phyloP scores from a whole-genome alignment of 257 asterid genomes.

The Lithospermum erythrorhizon region DNA sequence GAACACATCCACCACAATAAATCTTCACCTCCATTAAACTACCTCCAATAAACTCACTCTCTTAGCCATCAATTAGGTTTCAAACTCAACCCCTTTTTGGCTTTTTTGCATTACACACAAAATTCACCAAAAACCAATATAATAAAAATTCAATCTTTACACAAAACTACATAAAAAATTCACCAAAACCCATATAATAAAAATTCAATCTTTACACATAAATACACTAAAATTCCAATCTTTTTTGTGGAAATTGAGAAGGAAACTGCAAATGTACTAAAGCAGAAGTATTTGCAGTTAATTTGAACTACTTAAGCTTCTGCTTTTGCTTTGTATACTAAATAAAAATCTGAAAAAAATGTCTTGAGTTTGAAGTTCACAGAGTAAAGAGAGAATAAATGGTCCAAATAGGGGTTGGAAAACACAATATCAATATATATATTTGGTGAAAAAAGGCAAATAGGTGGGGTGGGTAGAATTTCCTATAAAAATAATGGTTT shows the following conservation, averaged over 20 bases:
- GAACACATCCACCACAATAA: slow-evolving; percentile 46
- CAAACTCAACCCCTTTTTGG: neutral
- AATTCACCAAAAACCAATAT: neutral
- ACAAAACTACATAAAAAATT: neutral
- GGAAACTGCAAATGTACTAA: neutral
- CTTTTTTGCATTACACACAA: neutral
- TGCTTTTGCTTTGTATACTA: neutral
- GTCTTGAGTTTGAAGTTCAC: neutral
- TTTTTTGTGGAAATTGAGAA: neutral
- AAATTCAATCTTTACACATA: slow-evolving; percentile 4
- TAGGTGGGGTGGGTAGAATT: slow-evolving; percentile 17
- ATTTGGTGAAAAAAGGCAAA: neutral
- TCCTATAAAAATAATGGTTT: too few species aligned
- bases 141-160: neutral
- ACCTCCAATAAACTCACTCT: neutral
- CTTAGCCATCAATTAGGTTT: slow-evolving; percentile 9
- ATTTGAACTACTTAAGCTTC: neutral
- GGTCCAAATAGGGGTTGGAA: neutral
- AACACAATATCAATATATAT: slow-evolving; percentile 5
- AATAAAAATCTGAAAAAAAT: neutral
- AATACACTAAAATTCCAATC: slow-evolving; percentile 3
- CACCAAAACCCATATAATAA: neutral
- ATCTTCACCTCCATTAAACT: slow-evolving; percentile 3
- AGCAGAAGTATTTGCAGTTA: neutral
- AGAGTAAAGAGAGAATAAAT: slow-evolving; percentile 1